Evolutionary conservation across 2,329 filamentous ascomycete genomes (phyloP).

Genomic region (Fusarium decemcellulare): DNA sequence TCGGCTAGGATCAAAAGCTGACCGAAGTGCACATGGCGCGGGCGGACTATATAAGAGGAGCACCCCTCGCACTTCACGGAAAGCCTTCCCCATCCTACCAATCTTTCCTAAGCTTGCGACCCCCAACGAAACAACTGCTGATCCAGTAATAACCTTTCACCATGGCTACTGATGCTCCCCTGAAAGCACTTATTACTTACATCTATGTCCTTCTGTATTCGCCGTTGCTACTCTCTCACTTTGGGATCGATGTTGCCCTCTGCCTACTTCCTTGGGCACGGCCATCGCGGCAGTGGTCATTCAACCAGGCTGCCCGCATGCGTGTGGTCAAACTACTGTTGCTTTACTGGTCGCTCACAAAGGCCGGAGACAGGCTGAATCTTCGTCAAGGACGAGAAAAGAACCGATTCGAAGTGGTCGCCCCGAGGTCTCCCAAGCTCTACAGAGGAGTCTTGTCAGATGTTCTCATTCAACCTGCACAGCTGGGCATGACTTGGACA

Average conservation of each 20-base stretch:
- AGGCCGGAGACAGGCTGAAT: constrained; percentile 21
- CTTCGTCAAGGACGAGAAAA: constrained; percentile 26
- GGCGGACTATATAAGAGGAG: constrained; percentile 2
- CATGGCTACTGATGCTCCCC: not conserved
- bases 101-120: not conserved
- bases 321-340: constrained; percentile 34
- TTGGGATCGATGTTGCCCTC: constrained; percentile 29
- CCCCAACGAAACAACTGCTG: not conserved
- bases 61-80: not conserved
- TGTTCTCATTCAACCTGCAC: constrained; percentile 11
- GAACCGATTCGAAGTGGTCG: constrained; percentile 37
- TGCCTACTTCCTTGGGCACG: constrained; percentile 26
- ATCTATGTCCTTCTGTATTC: constrained; percentile 3
- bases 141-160: not conserved
- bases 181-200: not conserved
- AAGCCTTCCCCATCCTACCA: not conserved
- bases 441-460: constrained; percentile 30
- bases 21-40: not conserved
- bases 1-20: not conserved
- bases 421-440: constrained; percentile 28
- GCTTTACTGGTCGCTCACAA: constrained; percentile 39
- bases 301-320: constrained; percentile 35
- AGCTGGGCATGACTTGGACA: constrained; percentile 41
- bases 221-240: constrained; percentile 37
- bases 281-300: constrained; percentile 25